These are phyloP conservation scores for Talaromyces stipitatus DNA, from an alignment of 495 filamentous ascomycete species.

Conservation along the genomic window DNA sequence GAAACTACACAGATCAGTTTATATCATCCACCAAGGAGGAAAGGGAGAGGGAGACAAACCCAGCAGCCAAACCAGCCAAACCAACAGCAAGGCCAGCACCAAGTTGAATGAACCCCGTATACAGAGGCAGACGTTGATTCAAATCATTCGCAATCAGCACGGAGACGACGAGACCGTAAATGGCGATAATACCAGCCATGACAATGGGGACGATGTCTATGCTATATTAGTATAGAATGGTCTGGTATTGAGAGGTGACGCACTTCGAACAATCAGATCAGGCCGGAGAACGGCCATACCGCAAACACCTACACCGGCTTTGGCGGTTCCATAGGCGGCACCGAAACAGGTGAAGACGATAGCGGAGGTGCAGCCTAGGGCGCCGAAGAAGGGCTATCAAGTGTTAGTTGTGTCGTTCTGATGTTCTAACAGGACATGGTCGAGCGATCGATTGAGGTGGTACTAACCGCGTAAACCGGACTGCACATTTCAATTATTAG, in stretches of 20 bases:
- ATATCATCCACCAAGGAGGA: background rate
- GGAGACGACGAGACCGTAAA: conserved; percentile 98
- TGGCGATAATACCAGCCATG: conserved; percentile 99
- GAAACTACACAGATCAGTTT: conserved; percentile 44
- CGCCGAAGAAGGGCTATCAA: conserved; percentile 92
- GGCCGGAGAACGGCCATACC: conserved; percentile 96
- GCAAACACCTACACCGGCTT: conserved; percentile 97
- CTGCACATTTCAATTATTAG: conserved; percentile 38
- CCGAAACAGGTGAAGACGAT: conserved; percentile 99
- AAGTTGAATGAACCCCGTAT: conserved; percentile 93
- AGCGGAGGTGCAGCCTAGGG: conserved; percentile 96
- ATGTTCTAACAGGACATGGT: background rate
- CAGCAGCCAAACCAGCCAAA: conserved; percentile 93
- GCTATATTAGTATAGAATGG: background rate
- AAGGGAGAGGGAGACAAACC: conserved; percentile 40
- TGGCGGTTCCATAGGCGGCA: conserved; percentile 96
- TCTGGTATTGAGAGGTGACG: conserved; percentile 24
- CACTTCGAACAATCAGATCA: conserved; percentile 99
- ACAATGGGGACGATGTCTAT: conserved; percentile 98
- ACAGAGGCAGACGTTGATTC: conserved; percentile 74
- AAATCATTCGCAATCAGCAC: conserved; percentile 94
- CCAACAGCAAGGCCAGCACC: conserved; percentile 95
- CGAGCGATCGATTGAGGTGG: background rate
- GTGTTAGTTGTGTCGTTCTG: conserved; percentile 18
- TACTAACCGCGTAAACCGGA: conserved; percentile 98